These are phyloP conservation scores for Corinectria fuckeliana DNA, from an alignment of 2,329 filamentous ascomycete genomes.

Conservation along the genomic window DNA sequence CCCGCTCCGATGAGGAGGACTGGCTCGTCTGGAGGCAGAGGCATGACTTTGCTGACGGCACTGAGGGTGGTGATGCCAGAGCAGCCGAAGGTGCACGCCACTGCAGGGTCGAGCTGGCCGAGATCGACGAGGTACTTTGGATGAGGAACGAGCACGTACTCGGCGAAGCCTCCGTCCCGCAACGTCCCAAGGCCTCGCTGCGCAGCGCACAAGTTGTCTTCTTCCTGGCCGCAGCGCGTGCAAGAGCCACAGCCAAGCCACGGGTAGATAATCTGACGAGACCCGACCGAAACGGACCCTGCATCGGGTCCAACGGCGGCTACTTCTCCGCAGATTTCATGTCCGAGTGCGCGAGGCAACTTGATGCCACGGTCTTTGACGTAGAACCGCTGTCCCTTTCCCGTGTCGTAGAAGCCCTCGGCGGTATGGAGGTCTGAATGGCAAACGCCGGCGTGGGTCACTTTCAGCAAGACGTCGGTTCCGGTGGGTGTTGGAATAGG, in stretches of 20 bases:
- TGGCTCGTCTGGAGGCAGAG: constrained; percentile 7
- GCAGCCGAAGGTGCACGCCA: constrained; percentile 15
- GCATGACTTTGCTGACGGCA: constrained; percentile 16
- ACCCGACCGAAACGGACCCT: background rate
- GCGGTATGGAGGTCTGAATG: constrained; percentile 22
- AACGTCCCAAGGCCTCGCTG: constrained; percentile 15
- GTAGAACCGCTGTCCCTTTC: constrained; percentile 14
- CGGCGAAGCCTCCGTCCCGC: constrained; percentile 14
- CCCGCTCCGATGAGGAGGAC: constrained; percentile 14
- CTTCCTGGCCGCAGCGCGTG: constrained; percentile 17
- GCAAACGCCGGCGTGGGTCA: constrained; percentile 21
- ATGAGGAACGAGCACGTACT: constrained; percentile 15
- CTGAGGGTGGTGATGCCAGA: constrained; percentile 19
- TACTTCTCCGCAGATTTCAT: constrained; percentile 17
- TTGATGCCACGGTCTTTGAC: constrained; percentile 20
- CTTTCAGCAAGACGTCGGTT: constrained; percentile 10
- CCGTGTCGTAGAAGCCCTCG: constrained; percentile 20
- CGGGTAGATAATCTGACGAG: constrained; percentile 17
- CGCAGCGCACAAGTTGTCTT: constrained; percentile 13
- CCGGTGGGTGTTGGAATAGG: constrained; percentile 10
- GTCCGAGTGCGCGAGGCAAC: constrained; percentile 12
- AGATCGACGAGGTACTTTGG: constrained; percentile 14
- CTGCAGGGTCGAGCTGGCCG: constrained; percentile 13
- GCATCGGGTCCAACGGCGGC: constrained; percentile 11
- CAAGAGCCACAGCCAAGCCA: constrained; percentile 17